Evolutionary conservation across 148 eudicot species (phyloP).

Genomic region (Rhododendron molle): DNA sequence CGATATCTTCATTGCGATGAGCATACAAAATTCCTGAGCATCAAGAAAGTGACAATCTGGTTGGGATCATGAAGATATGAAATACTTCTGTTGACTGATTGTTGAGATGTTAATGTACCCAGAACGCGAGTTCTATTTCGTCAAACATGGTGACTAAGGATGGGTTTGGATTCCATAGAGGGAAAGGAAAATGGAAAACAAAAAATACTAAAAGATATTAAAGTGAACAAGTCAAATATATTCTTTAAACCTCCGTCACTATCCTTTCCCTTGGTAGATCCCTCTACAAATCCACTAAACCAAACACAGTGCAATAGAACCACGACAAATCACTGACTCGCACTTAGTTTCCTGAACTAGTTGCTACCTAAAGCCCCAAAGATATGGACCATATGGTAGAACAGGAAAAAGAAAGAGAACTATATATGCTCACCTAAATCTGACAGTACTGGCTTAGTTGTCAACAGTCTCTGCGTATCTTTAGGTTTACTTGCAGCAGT

Average conservation of each 20-base stretch:
- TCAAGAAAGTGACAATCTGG: conserved; percentile 5
- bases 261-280: background rate
- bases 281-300: background rate
- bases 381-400: background rate
- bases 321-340: background rate
- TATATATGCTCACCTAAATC: conserved; percentile 57
- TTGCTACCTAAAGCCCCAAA: background rate
- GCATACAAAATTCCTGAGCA: conserved; percentile 75
- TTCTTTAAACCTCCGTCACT: background rate
- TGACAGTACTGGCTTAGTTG: conserved; percentile 38
- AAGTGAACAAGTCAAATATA: background rate
- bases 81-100: background rate
- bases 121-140: background rate
- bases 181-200: background rate
- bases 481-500: conserved; percentile 19
- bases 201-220: background rate
- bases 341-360: background rate
- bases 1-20: conserved; percentile 81
- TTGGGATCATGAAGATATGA: background rate
- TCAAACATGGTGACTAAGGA: background rate
- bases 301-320: background rate
- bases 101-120: background rate
- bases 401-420: background rate
- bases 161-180: background rate
- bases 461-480: conserved; percentile 17